Percentiles rank a stretch among this genome's conserved stretches.
phyloP scores from a whole-genome alignment of 768 basidiomycete genomes.

The Leucosporidium scottii region DNA sequence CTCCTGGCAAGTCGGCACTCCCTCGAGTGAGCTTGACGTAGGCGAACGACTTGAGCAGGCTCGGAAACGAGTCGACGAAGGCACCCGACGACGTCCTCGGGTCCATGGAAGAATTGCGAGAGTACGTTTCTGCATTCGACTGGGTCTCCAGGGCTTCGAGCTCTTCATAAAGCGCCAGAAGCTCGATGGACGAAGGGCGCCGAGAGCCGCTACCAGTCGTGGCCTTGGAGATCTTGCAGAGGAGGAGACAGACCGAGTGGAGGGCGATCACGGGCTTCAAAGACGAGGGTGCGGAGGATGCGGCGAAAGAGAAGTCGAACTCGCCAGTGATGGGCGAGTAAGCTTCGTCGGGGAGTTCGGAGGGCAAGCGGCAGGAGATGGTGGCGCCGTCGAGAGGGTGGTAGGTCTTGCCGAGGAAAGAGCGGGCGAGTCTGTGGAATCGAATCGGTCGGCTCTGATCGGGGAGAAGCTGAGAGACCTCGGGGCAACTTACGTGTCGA shows the following conservation, averaged over 20 bases:
- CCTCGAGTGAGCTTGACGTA: too few species aligned
- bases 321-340: not conserved
- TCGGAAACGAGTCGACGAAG: too few species aligned
- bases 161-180: constrained; percentile 9
- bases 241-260: not conserved
- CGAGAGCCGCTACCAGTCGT: not conserved
- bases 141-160: constrained; percentile 6
- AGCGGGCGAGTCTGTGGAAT: not conserved
- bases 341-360: constrained; percentile 7
- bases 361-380: constrained; percentile 12
- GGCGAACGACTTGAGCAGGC: too few species aligned
- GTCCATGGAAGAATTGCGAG: too few species aligned
- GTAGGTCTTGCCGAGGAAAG: constrained; percentile 3
- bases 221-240: constrained; percentile 7
- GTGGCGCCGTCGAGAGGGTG: not conserved
- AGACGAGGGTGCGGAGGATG: not conserved
- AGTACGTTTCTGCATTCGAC: too few species aligned
- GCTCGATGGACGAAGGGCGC: not conserved
- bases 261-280: not conserved
- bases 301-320: constrained; percentile 4
- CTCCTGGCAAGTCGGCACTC: too few species aligned
- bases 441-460: not conserved
- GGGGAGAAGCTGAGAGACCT: not conserved
- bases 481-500: constrained; percentile 13
- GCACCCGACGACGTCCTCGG: too few species aligned